Percentiles rank a stretch among this genome's conserved stretches.
phyloP scores from a whole-genome alignment of 441 rosid species.

The Geranium incanum region DNA sequence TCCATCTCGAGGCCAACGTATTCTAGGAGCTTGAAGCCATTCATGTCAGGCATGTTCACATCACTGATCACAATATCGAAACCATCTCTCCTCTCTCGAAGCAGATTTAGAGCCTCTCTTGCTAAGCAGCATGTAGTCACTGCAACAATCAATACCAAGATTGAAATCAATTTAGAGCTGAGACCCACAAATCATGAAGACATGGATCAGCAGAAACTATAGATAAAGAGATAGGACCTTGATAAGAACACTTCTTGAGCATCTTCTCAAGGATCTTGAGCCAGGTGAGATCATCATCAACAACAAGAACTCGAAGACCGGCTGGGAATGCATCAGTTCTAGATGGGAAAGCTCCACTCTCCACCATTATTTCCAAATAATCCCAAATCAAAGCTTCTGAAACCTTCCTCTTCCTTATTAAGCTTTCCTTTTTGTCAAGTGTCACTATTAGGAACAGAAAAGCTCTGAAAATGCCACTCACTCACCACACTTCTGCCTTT shows the following conservation, averaged over 20 bases:
- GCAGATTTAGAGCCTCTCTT: slow-evolving; percentile 2
- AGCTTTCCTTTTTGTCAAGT: slow-evolving; percentile 3
- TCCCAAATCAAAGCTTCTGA: neutral
- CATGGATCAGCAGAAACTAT: neutral
- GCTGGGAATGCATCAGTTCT: slow-evolving; percentile 6
- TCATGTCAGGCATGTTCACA: slow-evolving; percentile 11
- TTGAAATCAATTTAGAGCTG: neutral
- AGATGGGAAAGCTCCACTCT: slow-evolving; percentile 9
- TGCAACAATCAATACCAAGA: slow-evolving; percentile 4
- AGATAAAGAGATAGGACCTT: neutral
- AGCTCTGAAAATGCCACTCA: slow-evolving; percentile 5
- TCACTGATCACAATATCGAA: slow-evolving; percentile 10
- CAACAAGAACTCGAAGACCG: slow-evolving; percentile 8
- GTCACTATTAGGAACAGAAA: slow-evolving; percentile 1
- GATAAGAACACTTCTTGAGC: slow-evolving; percentile 9
- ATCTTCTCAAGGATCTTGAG: slow-evolving; percentile 12
- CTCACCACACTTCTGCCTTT: slow-evolving; percentile 2
- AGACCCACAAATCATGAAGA: neutral
- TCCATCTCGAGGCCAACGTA: slow-evolving; percentile 10
- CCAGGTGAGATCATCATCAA: slow-evolving; percentile 11
- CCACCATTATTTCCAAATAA: slow-evolving; percentile 4
- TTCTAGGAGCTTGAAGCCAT: slow-evolving; percentile 8
- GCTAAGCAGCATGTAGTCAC: slow-evolving; percentile 6
- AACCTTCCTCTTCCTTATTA: neutral
- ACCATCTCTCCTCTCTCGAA: slow-evolving; percentile 11